Base-by-base conservation (phyloP, 2,329 filamentous ascomycete genomes). In the Aspergillus hortae region DNA sequence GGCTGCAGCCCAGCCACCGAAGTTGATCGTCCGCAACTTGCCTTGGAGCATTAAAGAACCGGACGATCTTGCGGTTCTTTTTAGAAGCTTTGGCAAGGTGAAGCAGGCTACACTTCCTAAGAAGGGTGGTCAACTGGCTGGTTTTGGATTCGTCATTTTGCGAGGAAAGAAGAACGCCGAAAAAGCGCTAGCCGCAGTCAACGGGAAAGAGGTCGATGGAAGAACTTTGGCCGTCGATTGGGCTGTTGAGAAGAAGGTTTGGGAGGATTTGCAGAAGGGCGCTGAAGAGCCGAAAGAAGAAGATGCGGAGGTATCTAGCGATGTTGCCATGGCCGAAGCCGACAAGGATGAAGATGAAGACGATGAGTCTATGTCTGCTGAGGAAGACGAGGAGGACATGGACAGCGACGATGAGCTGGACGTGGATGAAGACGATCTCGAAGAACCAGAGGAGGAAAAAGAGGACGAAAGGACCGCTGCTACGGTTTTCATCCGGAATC, bases 21-120 rank as follows among this genome's bases (percentile, higher is more conserved):
- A 89, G 69, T 74, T 94, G 59, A 94, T 99, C 68, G 84, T 99
- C 45, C 85, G 94, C 65, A 99, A 99, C 69, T 69, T 99, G 65
- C 92, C 94, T 0, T 99, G 94, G 94, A 96, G 87, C 61, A 87
- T 99, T 67, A 96, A 95, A 74, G 87, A 84, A 7, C 80, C 89
- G 0, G 88, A 95, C 30, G 87, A 97, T 66, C 76, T 99, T 53
- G 79, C 83, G 5, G 80, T 84, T 51, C 77, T 96, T 4, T 99
- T 99, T 72, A 78, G 84, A 64, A 91, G 87, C 65, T 96, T 88
- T 67, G 94, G 94, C 55, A 96, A 96, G 71, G 85, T 99, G 66
- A 95, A 92, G 71, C 88, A 87, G 70, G 86, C 88, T 35, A 89
- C 89, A 61, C 76, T 99, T 48, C 95, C 95, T 1, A 90, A 89